phyloP scores from a whole-genome alignment of 2,329 filamentous ascomycete species.

The Colletotrichum sp. region DNA sequence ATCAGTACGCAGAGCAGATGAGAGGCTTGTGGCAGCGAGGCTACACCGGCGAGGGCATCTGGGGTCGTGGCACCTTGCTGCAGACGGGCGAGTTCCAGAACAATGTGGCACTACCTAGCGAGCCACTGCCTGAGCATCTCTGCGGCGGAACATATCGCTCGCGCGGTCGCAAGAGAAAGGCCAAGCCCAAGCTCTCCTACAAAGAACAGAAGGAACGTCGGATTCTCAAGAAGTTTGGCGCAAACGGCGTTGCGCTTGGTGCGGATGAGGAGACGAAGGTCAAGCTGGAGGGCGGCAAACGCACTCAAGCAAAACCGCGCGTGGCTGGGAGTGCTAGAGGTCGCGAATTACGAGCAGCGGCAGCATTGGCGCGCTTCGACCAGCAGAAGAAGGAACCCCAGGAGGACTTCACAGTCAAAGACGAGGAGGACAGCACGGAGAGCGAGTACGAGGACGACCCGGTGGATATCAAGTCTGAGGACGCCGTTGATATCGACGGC shows the following conservation, averaged over 20 bases:
- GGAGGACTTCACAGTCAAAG: constrained; percentile 33
- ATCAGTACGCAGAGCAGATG: constrained; percentile 75
- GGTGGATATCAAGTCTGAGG: constrained; percentile 48
- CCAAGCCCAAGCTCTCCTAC: constrained; percentile 64
- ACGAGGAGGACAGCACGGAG: constrained; percentile 39
- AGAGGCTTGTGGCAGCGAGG: constrained; percentile 69
- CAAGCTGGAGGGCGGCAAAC: constrained; percentile 71
- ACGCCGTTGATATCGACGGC: constrained; percentile 70
- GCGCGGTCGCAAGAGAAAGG: constrained; percentile 57
- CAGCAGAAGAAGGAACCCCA: constrained; percentile 58
- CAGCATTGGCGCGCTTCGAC: constrained; percentile 77
- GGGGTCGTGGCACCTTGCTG: constrained; percentile 74
- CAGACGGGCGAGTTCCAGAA: constrained; percentile 64
- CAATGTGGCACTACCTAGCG: constrained; percentile 56
- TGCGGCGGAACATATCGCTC: constrained; percentile 83
- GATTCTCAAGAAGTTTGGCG: constrained; percentile 79
- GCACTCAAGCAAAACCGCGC: constrained; percentile 68
- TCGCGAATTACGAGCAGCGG: constrained; percentile 76
- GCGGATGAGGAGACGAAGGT: constrained; percentile 70
- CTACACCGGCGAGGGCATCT: constrained; percentile 84
- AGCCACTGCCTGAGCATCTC: constrained; percentile 71
- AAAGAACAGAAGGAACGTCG: constrained; percentile 75
- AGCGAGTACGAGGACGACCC: constrained; percentile 54
- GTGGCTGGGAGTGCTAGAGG: constrained; percentile 79
- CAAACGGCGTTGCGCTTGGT: constrained; percentile 71